Percentiles rank a stretch among this genome's conserved stretches.
These are phyloP conservation scores for Salvia hispanica DNA, from an alignment of 257 asterid species.

Conservation along the genomic window DNA sequence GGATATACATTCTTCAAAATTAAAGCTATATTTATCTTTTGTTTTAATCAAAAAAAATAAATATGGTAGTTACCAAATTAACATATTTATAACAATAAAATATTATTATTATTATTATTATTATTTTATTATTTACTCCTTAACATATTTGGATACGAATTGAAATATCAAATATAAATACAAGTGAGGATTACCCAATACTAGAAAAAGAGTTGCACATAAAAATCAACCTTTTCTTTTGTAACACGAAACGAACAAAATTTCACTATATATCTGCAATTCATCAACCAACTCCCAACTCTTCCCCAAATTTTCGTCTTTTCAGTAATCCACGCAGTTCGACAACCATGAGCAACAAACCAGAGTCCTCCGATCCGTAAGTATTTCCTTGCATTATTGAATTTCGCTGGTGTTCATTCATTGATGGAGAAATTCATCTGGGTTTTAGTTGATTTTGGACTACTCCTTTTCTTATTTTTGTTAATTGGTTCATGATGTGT, in stretches of 20 bases:
- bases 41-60: no score
- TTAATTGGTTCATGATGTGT: conserved; percentile 20
- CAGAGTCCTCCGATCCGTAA: conserved; percentile 66
- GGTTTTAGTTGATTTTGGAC: background rate
- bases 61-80: no score
- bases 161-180: no score
- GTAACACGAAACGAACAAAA: conserved; percentile 50
- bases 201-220: background rate
- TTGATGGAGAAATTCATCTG: background rate
- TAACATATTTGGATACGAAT: no score
- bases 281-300: conserved; percentile 9
- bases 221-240: conserved; percentile 43
- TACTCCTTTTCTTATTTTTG: background rate
- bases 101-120: no score
- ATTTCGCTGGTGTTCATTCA: background rate
- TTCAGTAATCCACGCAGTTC: background rate
- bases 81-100: no score
- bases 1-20: no score
- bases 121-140: no score
- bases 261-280: conserved; percentile 29
- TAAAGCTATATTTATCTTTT: no score
- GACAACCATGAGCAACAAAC: conserved; percentile 49
- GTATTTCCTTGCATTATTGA: conserved; percentile 19
- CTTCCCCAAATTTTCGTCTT: background rate
- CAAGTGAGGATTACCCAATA: no score